A percentile compares a stretch with the other conserved stretches of the same genome.
phyloP scores from a whole-genome alignment of 2,329 filamentous ascomycete genomes.

The Colletotrichum phormii region DNA sequence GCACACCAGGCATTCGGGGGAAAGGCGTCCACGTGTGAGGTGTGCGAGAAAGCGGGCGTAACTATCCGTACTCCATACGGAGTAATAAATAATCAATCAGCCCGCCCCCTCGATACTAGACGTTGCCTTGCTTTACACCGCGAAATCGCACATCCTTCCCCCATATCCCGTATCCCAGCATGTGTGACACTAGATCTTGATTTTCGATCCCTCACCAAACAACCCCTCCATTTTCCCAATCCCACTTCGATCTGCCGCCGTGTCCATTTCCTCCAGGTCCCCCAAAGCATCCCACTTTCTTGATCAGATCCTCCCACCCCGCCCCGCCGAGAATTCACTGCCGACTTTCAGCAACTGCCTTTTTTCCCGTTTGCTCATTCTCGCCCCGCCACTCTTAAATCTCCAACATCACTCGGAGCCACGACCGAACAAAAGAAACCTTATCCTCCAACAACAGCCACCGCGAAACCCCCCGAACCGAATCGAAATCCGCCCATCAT shows the following conservation, averaged over 20 bases:
- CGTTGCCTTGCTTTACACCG: not conserved
- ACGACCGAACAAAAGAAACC: not conserved
- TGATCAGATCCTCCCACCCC: conserved; percentile 1
- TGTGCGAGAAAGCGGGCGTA: not conserved
- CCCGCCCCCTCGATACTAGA: not conserved
- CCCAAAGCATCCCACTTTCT: conserved; percentile 1
- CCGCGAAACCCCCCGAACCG: not conserved
- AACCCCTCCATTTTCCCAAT: conserved; percentile 18
- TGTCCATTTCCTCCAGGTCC: not conserved
- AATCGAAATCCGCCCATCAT: conserved; percentile 45
- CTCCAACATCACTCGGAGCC: not conserved
- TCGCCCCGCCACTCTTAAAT: conserved; percentile 1
- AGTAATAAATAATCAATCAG: conserved; percentile 8
- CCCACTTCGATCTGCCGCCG: not conserved
- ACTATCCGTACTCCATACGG: too few relatives aligned
- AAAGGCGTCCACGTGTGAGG: not conserved
- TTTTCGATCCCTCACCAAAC: conserved; percentile 2
- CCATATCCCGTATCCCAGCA: conserved; percentile 5
- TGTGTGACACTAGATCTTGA: conserved; percentile 18
- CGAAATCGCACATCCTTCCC: not conserved
- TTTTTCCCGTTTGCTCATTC: not conserved
- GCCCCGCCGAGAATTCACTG: conserved; percentile 27
- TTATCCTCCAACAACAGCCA: not conserved
- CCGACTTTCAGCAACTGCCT: not conserved
- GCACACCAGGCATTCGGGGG: not conserved